Base-by-base conservation (phyloP, 441 rosid genomes). In the Lepidium campestre region DNA sequence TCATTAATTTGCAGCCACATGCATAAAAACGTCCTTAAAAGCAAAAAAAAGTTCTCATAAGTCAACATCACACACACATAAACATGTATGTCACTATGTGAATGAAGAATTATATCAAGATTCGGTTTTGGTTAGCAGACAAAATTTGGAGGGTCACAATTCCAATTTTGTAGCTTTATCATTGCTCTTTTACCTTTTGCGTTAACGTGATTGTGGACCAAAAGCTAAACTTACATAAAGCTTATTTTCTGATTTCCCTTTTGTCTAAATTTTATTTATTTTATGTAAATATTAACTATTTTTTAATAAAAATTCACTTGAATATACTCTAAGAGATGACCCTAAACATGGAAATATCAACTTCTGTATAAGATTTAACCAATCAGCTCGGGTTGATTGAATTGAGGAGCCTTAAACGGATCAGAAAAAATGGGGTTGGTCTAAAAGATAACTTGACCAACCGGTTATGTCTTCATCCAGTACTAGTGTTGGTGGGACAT, bases 131-230 rank as follows among this genome's bases (percentile, higher is more conserved):
- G 41, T 18, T 58, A 13, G 34, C 15, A 39, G 7, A 68, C 58
- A 39, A 68, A 46, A 10, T 12, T 39, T 27, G 12, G 17, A 10
- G 18, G 65, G 72, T 39, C 42, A 48, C 18, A 52, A 10, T 13
- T 41, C 18, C 19, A n/a, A 17, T 45, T 35, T 34, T 46, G 52
- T 29, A 48, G 52, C 35, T 57, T 39, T 27, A 12, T 58, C 58
- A 58, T 68, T 68, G 35, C 36, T 59, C 25, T 58, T 29, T 57
- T 41, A 58, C 63, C 56, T 42, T 53, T 53, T 53, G 19, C 23
- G 18, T 55, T 34, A 10, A 44, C 14, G 62, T 55, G 62, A 3
- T 6, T 65, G 53, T 55, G 36, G 62, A 22, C 71, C 57, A 5
- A 2, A 32, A 45, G 29, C 10, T 29, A 11, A 20, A 44, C 55